A percentile compares a stretch with the other conserved stretches of the same genome.
phyloP scores from a whole-genome alignment of 306 rosid species.

The Hippophae tibetana region DNA sequence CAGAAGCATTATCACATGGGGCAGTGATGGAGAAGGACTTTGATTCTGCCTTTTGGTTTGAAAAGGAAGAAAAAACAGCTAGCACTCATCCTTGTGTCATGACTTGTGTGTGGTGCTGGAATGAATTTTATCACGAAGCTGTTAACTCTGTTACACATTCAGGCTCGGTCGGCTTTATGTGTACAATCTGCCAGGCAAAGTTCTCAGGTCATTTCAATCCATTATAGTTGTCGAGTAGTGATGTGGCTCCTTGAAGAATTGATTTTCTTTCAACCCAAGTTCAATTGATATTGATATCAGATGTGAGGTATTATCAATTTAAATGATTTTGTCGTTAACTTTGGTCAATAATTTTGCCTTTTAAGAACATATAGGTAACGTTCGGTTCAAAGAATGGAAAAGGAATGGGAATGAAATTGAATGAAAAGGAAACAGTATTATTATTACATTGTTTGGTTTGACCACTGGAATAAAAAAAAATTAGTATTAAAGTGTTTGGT shows the following conservation, averaged over 20 bases:
- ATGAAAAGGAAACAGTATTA: too few relatives aligned
- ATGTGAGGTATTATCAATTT: slow-evolving; percentile 33
- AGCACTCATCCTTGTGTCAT: slow-evolving; percentile 7
- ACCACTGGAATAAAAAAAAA: too few relatives aligned
- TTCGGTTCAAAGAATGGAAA: too few relatives aligned
- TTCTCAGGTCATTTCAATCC: slow-evolving; percentile 21
- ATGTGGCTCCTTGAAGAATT: slow-evolving; percentile 22
- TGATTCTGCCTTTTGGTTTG: slow-evolving; percentile 19
- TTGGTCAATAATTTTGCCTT: too few relatives aligned
- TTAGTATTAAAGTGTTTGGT: too few relatives aligned
- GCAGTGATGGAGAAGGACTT: slow-evolving; percentile 15
- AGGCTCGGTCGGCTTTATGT: slow-evolving; percentile 28
- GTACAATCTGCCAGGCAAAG: slow-evolving; percentile 32
- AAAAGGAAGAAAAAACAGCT: slow-evolving; percentile 17
- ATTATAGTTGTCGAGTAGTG: slow-evolving; percentile 26
- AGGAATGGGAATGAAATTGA: too few relatives aligned
- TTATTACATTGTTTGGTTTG: too few relatives aligned
- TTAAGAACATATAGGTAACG: too few relatives aligned
- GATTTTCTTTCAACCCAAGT: slow-evolving; percentile 22
- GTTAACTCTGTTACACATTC: slow-evolving; percentile 15
- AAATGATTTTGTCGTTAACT: too few relatives aligned
- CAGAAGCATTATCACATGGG: slow-evolving; percentile 15
- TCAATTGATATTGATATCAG: background rate
- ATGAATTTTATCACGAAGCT: slow-evolving; percentile 20
- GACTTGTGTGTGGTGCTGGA: slow-evolving; percentile 26